Conservation (phyloP, 1,139 yeast species). For the Maudiozyma humilis region DNA sequence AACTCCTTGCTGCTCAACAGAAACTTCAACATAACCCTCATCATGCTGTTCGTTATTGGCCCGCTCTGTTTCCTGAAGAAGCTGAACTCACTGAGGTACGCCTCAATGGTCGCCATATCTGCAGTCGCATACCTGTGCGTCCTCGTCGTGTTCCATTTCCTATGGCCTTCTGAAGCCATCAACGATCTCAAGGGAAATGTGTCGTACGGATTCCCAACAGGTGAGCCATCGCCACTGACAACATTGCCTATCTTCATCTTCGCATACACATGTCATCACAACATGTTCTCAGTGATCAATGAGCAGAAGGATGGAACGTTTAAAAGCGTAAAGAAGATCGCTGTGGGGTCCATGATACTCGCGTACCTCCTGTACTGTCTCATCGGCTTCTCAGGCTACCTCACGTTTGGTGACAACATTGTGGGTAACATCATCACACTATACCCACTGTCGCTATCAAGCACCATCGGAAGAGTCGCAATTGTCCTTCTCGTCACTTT, state of each 20-base stretch:
- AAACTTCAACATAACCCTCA: slow-evolving; percentile 57
- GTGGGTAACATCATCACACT: slow-evolving; percentile 61
- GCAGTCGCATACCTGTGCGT: slow-evolving; percentile 60
- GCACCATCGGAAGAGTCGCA: slow-evolving; percentile 62
- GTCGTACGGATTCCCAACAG: slow-evolving; percentile 33
- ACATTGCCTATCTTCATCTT: slow-evolving; percentile 69
- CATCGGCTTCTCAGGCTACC: slow-evolving; percentile 62
- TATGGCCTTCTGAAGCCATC: slow-evolving; percentile 34
- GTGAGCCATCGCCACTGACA: slow-evolving; percentile 33
- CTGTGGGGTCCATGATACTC: slow-evolving; percentile 46
- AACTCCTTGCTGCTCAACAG: slow-evolving; percentile 37
- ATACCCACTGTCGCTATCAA: slow-evolving; percentile 54
- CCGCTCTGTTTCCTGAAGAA: slow-evolving; percentile 60
- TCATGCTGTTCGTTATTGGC: slow-evolving; percentile 45
- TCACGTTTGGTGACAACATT: slow-evolving; percentile 60
- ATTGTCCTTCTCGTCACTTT: slow-evolving; percentile 61
- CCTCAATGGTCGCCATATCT: slow-evolving; percentile 59
- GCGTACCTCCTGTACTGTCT: slow-evolving; percentile 52
- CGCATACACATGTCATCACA: slow-evolving; percentile 77
- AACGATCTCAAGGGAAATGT: slow-evolving; percentile 35
- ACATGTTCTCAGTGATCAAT: slow-evolving; percentile 67
- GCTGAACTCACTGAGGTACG: slow-evolving; percentile 60
- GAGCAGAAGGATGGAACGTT: slow-evolving; percentile 51
- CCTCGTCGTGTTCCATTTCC: slow-evolving; percentile 51
- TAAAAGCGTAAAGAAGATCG: slow-evolving; percentile 46